Evolutionary conservation across 768 basidiomycete species (phyloP).

Genomic region (Suillus subaureus): DNA sequence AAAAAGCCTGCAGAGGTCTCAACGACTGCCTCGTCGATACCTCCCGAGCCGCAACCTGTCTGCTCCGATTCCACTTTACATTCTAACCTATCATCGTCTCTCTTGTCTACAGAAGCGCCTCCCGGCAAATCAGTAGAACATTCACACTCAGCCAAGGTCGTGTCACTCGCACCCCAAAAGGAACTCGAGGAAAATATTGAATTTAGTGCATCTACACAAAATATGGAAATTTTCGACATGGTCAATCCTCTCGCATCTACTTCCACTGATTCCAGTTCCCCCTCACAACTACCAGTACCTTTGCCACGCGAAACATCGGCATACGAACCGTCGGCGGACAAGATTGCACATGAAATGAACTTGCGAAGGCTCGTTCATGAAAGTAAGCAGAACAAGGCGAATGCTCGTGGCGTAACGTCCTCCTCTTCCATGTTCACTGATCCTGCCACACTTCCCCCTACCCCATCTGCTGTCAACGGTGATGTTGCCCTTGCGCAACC

Average conservation of each 20-base stretch:
- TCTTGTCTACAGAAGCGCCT: neutral
- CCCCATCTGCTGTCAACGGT: slow-evolving; percentile 7
- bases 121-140: neutral
- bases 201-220: slow-evolving; percentile 40
- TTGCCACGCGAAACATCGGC: neutral
- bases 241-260: slow-evolving; percentile 2
- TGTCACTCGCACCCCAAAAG: slow-evolving; percentile 41
- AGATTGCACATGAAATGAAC: slow-evolving; percentile 44
- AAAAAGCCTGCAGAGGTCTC: neutral
- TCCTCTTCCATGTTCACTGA: neutral
- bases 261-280: neutral
- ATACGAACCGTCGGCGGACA: slow-evolving; percentile 18
- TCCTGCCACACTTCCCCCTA: neutral
- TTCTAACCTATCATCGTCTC: neutral
- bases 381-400: slow-evolving; percentile 41
- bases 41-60: neutral
- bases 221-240: neutral
- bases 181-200: slow-evolving; percentile 48
- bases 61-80: neutral
- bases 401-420: slow-evolving; percentile 33
- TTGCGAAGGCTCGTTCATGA: slow-evolving; percentile 29
- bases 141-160: neutral
- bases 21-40: neutral
- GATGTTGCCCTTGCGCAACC: neutral
- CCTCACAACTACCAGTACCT: slow-evolving; percentile 3